Percentiles rank a stretch among this genome's conserved stretches.
These are phyloP conservation scores for Malus sylvestris DNA, from an alignment of 306 rosid species.

Conservation along the genomic window DNA sequence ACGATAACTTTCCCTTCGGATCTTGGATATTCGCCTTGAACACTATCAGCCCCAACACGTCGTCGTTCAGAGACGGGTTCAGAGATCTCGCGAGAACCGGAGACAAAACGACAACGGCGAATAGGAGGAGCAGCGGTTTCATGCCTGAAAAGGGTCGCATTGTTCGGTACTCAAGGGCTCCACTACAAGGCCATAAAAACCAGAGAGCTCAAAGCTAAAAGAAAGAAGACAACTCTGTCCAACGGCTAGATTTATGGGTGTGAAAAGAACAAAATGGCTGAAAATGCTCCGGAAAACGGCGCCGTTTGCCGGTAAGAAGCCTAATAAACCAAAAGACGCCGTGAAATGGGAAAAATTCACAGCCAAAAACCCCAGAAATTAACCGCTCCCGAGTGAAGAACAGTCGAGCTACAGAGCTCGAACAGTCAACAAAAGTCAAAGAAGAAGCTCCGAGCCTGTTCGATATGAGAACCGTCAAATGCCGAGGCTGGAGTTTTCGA, in stretches of 20 bases:
- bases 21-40: slow-evolving; percentile 86
- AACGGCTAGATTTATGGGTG: slow-evolving; percentile 44
- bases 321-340: neutral
- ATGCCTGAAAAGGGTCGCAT: slow-evolving; percentile 37
- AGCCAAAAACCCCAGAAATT: slow-evolving; percentile 28
- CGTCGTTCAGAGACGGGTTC: slow-evolving; percentile 85
- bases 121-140: slow-evolving; percentile 27
- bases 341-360: neutral
- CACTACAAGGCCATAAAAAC: slow-evolving; percentile 35
- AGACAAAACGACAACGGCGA: slow-evolving; percentile 30
- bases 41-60: slow-evolving; percentile 88
- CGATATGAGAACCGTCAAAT: slow-evolving; percentile 23
- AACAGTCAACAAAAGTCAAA: neutral
- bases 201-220: neutral
- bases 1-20: slow-evolving; percentile 56
- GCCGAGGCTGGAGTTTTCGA: neutral
- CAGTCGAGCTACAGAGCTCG: slow-evolving; percentile 8
- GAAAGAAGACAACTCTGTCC: neutral
- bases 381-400: neutral
- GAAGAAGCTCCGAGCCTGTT: slow-evolving; percentile 9
- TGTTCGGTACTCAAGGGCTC: slow-evolving; percentile 11
- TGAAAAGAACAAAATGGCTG: neutral
- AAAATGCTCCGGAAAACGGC: neutral
- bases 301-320: slow-evolving; percentile 10
- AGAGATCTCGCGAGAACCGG: slow-evolving; percentile 36